A percentile compares a stretch with the other conserved stretches of the same genome.
These are phyloP conservation scores for Vicia sativa DNA, from an alignment of 306 rosid genomes.

Conservation along the genomic window DNA sequence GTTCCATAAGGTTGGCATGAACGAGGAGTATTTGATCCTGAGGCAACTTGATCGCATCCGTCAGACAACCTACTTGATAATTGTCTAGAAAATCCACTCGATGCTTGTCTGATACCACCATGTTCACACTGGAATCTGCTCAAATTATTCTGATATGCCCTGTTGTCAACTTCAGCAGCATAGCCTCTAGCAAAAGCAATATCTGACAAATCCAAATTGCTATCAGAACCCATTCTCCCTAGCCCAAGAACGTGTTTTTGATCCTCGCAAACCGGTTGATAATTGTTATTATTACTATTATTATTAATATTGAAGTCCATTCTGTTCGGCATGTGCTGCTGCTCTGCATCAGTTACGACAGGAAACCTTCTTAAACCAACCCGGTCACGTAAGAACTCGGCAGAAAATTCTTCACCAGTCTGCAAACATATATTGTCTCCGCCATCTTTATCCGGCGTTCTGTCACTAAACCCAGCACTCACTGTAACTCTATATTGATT, in stretches of 20 bases:
- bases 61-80: constrained; percentile 47
- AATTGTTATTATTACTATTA: constrained; percentile 36
- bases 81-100: constrained; percentile 48
- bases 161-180: constrained; percentile 54
- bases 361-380: constrained; percentile 58
- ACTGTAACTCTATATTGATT: constrained; percentile 40
- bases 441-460: constrained; percentile 35
- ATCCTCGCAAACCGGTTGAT: constrained; percentile 52
- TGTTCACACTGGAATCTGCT: constrained; percentile 52
- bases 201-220: constrained; percentile 55
- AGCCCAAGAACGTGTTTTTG: constrained; percentile 48
- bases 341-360: constrained; percentile 48
- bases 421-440: constrained; percentile 57
- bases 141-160: constrained; percentile 48
- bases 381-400: constrained; percentile 75
- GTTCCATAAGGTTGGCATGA: constrained; percentile 53
- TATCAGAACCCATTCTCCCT: constrained; percentile 52
- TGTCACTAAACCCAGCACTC: constrained; percentile 39
- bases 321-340: constrained; percentile 49
- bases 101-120: constrained; percentile 50
- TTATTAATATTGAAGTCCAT: constrained; percentile 42
- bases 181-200: constrained; percentile 42
- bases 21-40: constrained; percentile 51
- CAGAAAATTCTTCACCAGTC: constrained; percentile 93
- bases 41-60: constrained; percentile 40